Base-by-base conservation (phyloP, 352 stramenopile genomes). In the Globisporangium echinulatum region DNA sequence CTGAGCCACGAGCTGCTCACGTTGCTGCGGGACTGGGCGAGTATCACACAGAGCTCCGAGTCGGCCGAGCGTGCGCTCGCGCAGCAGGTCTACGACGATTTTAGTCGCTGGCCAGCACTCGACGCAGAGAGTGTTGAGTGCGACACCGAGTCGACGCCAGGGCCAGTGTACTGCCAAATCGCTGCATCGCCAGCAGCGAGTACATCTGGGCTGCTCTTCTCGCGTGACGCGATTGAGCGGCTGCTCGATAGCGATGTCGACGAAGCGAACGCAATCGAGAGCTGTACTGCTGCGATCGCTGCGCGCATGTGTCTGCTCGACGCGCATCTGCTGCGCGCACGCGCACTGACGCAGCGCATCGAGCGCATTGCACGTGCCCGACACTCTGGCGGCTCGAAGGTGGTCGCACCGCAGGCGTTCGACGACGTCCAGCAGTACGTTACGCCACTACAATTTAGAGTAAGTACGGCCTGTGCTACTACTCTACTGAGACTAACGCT, bases 71-170 rank as follows among this genome's bases (percentile, higher is more conserved):
- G 66, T 3, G 52, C 65, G 33, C 59, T 80, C 7, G 72, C 72
- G 0, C 25, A 59, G 49, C 61, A 71, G 17, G 66, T 80, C 0
- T 77, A 68, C 43, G 59, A 74, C 15, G 72, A 80, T 47, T 80
- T 80, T 49, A 75, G 62, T 49, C 69, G 72, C 25, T 80, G 72
- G 69, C 64, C 72, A 17, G 63, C 72, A 39, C 49, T 71, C 14
- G 72, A 77, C 25, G 62, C 64, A 11, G 49, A 40, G 17, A 3
- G 11, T 1, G 49, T 4, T 17, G 13, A 5, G 4, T 17, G 11
- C 43, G 7, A 11, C 11, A 17, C 43, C 11, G 4, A 17, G 43
- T 48, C 43, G 11, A 43, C 39, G 43, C 25, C 1, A 33, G 25
- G 25, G 25, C 25, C 25, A 33, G 25, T 33, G 25, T 33, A 33